Evolutionary conservation across 768 basidiomycete genomes (phyloP).

Genomic region (Tylopilus cervinicoccineus): DNA sequence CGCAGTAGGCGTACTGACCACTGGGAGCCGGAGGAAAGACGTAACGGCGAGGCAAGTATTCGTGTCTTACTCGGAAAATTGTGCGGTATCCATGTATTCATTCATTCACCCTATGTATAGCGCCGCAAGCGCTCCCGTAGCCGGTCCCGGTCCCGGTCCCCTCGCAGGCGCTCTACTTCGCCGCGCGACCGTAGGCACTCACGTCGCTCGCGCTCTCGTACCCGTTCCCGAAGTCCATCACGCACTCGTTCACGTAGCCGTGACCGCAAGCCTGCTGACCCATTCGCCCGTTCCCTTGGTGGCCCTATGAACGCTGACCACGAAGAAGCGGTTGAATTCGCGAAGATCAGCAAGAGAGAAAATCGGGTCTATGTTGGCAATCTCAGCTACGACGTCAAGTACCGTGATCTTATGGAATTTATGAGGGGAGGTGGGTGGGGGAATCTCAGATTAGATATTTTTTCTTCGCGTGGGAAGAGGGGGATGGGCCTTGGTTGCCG

Average conservation of each 20-base stretch:
- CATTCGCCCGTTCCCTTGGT: slow-evolving; percentile 76
- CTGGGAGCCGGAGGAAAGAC: slow-evolving; percentile 81
- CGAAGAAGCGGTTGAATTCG: slow-evolving; percentile 93
- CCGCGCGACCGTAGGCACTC: slow-evolving; percentile 53
- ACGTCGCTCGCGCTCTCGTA: slow-evolving; percentile 60
- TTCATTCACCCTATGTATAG: slow-evolving; percentile 27
- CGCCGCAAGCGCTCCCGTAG: slow-evolving; percentile 68
- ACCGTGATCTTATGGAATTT: slow-evolving; percentile 98
- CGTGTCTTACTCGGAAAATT: not conserved
- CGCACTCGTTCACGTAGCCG: slow-evolving; percentile 52
- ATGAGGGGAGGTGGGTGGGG: slow-evolving; percentile 99
- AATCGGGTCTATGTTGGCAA: slow-evolving; percentile 99
- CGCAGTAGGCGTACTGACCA: slow-evolving; percentile 58
- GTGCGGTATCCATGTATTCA: not conserved
- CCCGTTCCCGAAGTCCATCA: slow-evolving; percentile 54
- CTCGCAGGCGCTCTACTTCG: slow-evolving; percentile 60
- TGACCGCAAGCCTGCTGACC: slow-evolving; percentile 55
- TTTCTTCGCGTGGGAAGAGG: slow-evolving; percentile 42
- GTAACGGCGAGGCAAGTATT: slow-evolving; percentile 62
- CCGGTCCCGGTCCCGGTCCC: slow-evolving; percentile 64
- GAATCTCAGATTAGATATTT: slow-evolving; percentile 58
- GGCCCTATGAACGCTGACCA: slow-evolving; percentile 88
- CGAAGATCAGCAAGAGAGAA: slow-evolving; percentile 95
- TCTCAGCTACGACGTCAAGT: slow-evolving; percentile 97
- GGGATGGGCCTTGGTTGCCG: slow-evolving; percentile 24